phyloP scores from a whole-genome alignment of 2,329 filamentous ascomycete genomes.

The Cercospora zeae-maydis region DNA sequence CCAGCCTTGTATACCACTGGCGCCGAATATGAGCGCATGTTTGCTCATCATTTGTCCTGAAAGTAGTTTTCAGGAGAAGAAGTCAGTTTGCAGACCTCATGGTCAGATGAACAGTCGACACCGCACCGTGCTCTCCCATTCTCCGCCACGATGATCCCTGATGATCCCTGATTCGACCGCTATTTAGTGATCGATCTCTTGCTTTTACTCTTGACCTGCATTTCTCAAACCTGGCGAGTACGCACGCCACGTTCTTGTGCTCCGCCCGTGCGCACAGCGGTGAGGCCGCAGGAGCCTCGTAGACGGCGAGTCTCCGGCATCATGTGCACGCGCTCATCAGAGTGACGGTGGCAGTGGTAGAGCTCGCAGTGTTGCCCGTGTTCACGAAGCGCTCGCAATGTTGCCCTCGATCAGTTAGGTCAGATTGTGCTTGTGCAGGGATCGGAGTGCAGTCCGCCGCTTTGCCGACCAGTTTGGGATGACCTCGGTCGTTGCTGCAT shows the following conservation, averaged over 20 bases:
- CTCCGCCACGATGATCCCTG: not conserved
- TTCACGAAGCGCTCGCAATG: not conserved
- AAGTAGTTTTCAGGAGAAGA: not conserved
- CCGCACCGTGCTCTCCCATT: not conserved
- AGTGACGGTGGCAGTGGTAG: not conserved
- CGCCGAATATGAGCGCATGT: slow-evolving; percentile 40
- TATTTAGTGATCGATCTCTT: not conserved
- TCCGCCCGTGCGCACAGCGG: not conserved
- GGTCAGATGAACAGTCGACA: not conserved
- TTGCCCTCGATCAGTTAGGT: not conserved
- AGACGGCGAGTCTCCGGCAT: not conserved
- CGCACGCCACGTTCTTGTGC: not conserved
- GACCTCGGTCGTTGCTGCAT: not conserved
- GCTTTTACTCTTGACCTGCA: not conserved
- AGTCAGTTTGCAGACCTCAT: not conserved
- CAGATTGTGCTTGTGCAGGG: not conserved
- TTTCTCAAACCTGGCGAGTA: not conserved
- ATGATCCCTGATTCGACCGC: not conserved
- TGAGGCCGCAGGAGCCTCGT: not conserved
- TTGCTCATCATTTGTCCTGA: slow-evolving; percentile 7
- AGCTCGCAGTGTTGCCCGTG: not conserved
- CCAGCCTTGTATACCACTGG: slow-evolving; percentile 51
- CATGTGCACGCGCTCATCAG: not conserved
- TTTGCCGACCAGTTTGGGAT: not conserved
- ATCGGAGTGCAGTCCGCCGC: not conserved